phyloP scores from a whole-genome alignment of 2,329 filamentous ascomycete genomes.

The Sporothrix pseudoabietina region DNA sequence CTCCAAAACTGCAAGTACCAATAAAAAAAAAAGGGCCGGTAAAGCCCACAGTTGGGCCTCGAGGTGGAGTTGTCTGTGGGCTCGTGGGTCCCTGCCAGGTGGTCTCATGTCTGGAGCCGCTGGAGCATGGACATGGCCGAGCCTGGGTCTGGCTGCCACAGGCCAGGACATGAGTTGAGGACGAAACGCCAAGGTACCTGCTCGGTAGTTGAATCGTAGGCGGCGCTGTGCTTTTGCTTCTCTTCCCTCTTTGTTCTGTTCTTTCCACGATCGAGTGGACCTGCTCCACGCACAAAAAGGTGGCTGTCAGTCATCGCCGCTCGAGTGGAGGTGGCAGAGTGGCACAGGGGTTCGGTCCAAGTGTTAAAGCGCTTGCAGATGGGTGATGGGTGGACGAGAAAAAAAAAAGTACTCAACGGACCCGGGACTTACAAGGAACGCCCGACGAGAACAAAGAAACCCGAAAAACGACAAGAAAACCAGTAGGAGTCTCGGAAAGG shows the following conservation, averaged over 20 bases:
- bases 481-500: not conserved
- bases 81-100: not conserved
- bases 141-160: not conserved
- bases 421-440: not conserved
- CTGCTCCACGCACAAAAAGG: not conserved
- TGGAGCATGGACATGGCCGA: not conserved
- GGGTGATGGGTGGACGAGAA: not conserved
- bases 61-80: slow-evolving; percentile 13
- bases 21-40: not conserved
- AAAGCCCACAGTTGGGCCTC: not conserved
- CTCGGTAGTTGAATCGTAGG: not conserved
- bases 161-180: not conserved
- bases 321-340: not conserved
- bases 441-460: not conserved
- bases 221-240: not conserved
- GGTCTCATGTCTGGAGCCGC: not conserved
- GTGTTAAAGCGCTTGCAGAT: slow-evolving; percentile 20
- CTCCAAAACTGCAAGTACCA: not conserved
- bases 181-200: not conserved
- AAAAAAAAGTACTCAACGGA: not conserved
- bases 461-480: not conserved
- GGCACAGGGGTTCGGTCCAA: slow-evolving; percentile 7
- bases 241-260: too few species aligned
- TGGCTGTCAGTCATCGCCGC: slow-evolving; percentile 19
- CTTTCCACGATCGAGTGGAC: not conserved